A percentile compares a stretch with the other conserved stretches of the same genome.
Conservation (phyloP, 202 grass and related monocot genomes). For the Dendrocalamus latiflorus region DNA sequence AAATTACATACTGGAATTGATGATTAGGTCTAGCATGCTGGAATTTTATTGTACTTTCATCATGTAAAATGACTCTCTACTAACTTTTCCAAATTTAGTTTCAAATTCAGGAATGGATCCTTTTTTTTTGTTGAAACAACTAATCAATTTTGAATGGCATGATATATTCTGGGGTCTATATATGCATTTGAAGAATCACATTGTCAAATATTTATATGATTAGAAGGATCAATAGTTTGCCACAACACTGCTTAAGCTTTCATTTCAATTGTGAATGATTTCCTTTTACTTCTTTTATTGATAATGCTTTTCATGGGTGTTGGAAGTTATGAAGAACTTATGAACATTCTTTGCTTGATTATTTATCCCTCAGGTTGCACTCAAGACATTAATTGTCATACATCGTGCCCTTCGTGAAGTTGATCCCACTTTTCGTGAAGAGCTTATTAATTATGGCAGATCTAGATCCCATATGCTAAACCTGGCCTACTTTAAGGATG, state of each 20-base stretch:
- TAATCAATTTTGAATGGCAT: not conserved
- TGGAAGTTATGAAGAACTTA: slow-evolving; percentile 19
- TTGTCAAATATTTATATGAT: not conserved
- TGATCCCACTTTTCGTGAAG: slow-evolving; percentile 92
- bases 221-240: not conserved
- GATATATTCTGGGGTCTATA: not conserved
- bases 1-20: not conserved
- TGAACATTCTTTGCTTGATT: slow-evolving; percentile 17
- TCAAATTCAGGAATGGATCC: not conserved
- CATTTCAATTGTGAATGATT: not conserved
- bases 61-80: not conserved
- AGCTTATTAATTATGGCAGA: slow-evolving; percentile 97
- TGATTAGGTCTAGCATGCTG: not conserved
- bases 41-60: not conserved
- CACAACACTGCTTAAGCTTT: not conserved
- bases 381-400: slow-evolving; percentile 96
- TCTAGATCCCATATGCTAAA: slow-evolving; percentile 95
- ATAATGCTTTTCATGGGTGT: not conserved
- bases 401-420: slow-evolving; percentile 93
- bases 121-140: not conserved
- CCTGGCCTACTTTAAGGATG: slow-evolving; percentile 96
- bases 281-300: slow-evolving; percentile 1
- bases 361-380: slow-evolving; percentile 56
- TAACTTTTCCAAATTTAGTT: not conserved
- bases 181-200: not conserved